These are phyloP conservation scores for Dipteronia sinensis DNA, from an alignment of 345 rosid species.

Conservation along the genomic window DNA sequence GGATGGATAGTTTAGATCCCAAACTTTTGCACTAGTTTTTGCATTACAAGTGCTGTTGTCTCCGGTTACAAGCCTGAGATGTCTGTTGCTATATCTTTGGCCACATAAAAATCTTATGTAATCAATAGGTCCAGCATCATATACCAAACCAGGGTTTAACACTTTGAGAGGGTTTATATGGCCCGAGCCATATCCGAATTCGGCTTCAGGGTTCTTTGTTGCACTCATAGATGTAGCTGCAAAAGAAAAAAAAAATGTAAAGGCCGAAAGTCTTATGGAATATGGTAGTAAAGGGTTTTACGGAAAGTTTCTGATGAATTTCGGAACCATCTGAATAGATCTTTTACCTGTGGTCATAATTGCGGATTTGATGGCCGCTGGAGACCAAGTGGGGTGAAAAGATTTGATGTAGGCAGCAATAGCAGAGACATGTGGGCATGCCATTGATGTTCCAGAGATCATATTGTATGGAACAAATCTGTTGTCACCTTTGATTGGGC, in stretches of 20 bases:
- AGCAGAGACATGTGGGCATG: conserved; percentile 58
- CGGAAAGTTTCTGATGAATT: background rate
- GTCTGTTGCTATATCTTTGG: conserved; percentile 34
- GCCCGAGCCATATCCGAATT: conserved; percentile 47
- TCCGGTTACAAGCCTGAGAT: conserved; percentile 25
- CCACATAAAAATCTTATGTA: conserved; percentile 45
- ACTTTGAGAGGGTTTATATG: conserved; percentile 37
- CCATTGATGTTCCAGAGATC: conserved; percentile 56
- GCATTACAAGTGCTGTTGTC: conserved; percentile 26
- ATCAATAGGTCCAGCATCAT: conserved; percentile 39
- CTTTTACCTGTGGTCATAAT: conserved; percentile 39
- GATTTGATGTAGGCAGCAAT: conserved; percentile 52
- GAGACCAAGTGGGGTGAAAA: conserved; percentile 39
- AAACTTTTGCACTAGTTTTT: conserved; percentile 18
- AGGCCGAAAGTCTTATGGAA: too few species aligned
- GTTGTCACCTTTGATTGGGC: conserved; percentile 20
- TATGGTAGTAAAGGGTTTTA: too few species aligned
- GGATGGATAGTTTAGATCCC: conserved; percentile 50
- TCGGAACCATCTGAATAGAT: too few species aligned
- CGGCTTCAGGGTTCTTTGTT: conserved; percentile 23
- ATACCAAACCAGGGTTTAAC: conserved; percentile 42
- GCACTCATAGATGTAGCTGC: conserved; percentile 30
- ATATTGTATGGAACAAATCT: conserved; percentile 40
- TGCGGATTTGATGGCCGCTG: conserved; percentile 43
- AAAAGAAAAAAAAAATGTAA: background rate